Evolutionary conservation across 1,284 basidiomycete species (phyloP).

Genomic region (Puccinia coronata): DNA sequence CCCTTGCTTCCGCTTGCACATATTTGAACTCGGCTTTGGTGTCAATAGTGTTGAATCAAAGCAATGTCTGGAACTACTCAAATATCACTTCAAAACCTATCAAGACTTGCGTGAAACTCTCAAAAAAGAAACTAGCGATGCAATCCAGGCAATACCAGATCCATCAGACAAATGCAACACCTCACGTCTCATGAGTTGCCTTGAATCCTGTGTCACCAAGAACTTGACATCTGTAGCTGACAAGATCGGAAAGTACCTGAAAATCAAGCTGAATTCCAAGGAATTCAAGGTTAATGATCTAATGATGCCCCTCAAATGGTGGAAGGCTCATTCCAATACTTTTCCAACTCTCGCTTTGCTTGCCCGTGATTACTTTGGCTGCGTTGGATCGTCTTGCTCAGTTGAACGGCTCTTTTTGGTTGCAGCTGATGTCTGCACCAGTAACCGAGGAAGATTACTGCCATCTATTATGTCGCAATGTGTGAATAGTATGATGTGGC

Average conservation of each 20-base stretch:
- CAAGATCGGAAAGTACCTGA: not conserved
- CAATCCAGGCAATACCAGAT: not conserved
- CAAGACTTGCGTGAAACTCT: not conserved
- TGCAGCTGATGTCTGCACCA: not conserved
- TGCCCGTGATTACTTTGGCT: too few relatives aligned
- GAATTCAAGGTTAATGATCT: not conserved
- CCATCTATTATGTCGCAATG: not conserved
- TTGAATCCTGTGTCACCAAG: not conserved
- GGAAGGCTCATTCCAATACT: not conserved
- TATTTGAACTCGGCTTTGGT: conserved; percentile 1
- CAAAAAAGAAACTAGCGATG: not conserved
- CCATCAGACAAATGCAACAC: not conserved
- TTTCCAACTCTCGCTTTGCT: too few relatives aligned
- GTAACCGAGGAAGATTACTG: not conserved
- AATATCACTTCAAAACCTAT: not conserved
- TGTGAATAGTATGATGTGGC: not conserved
- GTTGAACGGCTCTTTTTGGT: not conserved
- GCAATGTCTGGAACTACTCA: not conserved
- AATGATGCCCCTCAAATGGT: conserved; percentile 3
- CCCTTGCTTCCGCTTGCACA: not conserved
- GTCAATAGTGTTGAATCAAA: not conserved
- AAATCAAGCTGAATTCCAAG: not conserved
- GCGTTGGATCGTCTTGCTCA: not conserved
- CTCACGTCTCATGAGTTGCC: not conserved
- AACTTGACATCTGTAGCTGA: not conserved